phyloP scores from a whole-genome alignment of 2,329 filamentous ascomycete genomes.

The Botrytis pseudocinerea region DNA sequence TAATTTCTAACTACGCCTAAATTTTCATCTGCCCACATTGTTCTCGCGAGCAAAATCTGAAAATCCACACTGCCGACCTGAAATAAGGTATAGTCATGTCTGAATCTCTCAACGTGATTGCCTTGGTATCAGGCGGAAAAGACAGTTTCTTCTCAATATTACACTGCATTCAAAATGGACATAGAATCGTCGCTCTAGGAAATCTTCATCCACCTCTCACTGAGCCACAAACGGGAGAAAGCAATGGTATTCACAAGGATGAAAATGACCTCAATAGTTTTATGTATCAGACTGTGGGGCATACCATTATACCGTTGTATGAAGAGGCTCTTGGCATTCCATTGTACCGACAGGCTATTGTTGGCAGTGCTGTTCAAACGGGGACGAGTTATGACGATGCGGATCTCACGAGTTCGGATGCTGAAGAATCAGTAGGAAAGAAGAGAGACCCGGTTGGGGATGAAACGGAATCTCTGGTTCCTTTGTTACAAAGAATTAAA shows the following conservation, averaged over 20 bases:
- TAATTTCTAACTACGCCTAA: background rate
- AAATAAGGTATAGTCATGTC: constrained; percentile 42
- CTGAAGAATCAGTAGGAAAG: background rate
- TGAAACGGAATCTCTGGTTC: constrained; percentile 85
- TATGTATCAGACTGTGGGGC: constrained; percentile 99
- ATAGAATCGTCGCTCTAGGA: constrained; percentile 81
- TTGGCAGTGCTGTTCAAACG: constrained; percentile 68
- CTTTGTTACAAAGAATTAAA: constrained; percentile 69
- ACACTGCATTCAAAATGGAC: constrained; percentile 84
- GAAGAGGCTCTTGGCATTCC: constrained; percentile 75
- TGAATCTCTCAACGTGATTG: constrained; percentile 72
- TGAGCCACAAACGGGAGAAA: background rate
- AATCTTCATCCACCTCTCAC: constrained; percentile 71
- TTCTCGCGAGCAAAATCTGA: constrained; percentile 11
- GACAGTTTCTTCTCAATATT: constrained; percentile 93
- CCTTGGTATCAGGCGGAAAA: constrained; percentile 92
- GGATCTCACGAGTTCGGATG: constrained; percentile 29
- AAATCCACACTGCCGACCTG: background rate
- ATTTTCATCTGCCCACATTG: background rate
- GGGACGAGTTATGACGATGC: constrained; percentile 64
- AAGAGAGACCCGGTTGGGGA: constrained; percentile 49
- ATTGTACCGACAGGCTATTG: constrained; percentile 77
- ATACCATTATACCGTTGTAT: constrained; percentile 83
- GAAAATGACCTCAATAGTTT: constrained; percentile 84
- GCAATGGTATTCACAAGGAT: constrained; percentile 37